phyloP scores from a whole-genome alignment of 2,329 filamentous ascomycete genomes.

The Blastomyces gilchristii region DNA sequence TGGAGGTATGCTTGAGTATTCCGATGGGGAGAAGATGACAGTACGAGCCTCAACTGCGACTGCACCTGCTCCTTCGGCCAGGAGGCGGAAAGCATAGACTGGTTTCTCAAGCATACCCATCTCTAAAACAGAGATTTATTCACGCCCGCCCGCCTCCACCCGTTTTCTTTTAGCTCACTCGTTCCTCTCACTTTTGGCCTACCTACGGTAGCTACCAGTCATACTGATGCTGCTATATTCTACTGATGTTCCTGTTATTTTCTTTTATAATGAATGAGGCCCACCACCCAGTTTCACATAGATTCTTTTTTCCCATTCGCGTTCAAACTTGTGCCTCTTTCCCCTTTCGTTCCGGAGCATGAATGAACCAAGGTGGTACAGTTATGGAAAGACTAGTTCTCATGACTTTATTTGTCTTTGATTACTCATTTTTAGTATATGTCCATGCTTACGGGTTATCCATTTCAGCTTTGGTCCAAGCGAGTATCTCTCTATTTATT shows the following conservation, averaged over 20 bases:
- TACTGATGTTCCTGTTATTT: background rate
- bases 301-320: background rate
- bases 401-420: background rate
- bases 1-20: slow-evolving; percentile 9
- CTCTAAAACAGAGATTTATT: background rate
- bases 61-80: background rate
- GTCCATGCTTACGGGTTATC: background rate
- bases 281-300: slow-evolving; percentile 2
- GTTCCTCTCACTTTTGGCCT: background rate
- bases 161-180: background rate
- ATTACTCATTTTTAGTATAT: background rate
- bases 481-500: background rate
- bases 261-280: background rate
- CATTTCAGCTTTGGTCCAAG: background rate
- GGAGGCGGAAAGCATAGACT: slow-evolving; percentile 6
- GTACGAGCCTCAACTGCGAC: background rate
- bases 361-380: background rate
- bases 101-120: background rate
- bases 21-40: background rate
- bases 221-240: background rate
- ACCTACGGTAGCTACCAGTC: background rate
- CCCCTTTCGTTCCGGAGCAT: background rate
- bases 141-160: too few species aligned
- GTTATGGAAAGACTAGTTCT: background rate
- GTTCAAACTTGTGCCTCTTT: background rate